Evolutionary conservation across 768 basidiomycete species (phyloP), one percentile per base, ranked within the genome.

Genomic region (Tricholoma sp.): DNA sequence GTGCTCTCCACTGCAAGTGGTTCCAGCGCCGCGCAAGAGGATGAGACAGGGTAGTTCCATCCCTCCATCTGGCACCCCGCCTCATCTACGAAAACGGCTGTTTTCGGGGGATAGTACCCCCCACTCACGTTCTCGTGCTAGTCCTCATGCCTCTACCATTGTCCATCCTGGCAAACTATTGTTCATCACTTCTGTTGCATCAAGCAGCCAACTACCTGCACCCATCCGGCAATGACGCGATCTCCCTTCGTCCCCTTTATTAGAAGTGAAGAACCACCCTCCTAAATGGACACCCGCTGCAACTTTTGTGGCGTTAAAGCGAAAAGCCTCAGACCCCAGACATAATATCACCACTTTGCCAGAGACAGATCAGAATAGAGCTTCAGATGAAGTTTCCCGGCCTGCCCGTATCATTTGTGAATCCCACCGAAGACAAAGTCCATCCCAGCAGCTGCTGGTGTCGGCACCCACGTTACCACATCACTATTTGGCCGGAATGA

Each of bases 41-140:
- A 57, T 31, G 12, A 21, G 8, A 9, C 14, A 14, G 5, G 16
- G 43, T 18, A n/a, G 2, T 16, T 46, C 29, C 14, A 51, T 10
- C 9, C 24, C 32, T 8, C 27, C 53, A 9, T 45, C 52, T 34
- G 52, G 27, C 3, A 57, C 63, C 0, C 59, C 41, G n/a, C 55
- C 50, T 43, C 58, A 49, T 19, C 49, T 50, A 43, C 49, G 16
- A 57, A 67, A 62, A 35, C 55, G 24, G 34, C 12, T 14, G 19
- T 7, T 59, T 8, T 14, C n/a, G 16, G 31, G 57, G 18, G 61
- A 60, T 22, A 56, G 63, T 18, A 57, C 59, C 43, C 61, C 67
- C 22, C 59, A 62, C 14, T 69, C 69, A 2, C 11, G 35, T 5
- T 5, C 41, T 18, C 10, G 4, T 7, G 2, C 46, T 24, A 47